phyloP scores from a whole-genome alignment of 495 filamentous ascomycete genomes.

The Arthonia radiata region DNA sequence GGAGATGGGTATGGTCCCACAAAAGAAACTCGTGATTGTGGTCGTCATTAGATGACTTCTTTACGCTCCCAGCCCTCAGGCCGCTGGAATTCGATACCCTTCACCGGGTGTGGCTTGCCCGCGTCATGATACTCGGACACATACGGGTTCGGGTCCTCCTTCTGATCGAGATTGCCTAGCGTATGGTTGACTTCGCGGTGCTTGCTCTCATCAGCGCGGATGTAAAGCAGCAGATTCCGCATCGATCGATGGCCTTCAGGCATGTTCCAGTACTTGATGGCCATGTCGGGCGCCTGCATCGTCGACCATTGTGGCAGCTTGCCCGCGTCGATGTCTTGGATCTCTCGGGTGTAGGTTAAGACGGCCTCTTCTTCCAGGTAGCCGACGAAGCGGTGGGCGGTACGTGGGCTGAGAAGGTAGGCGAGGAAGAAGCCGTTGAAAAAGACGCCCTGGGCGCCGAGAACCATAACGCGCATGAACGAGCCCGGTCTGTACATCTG shows the following conservation, averaged over 20 bases:
- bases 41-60: conserved; percentile 62
- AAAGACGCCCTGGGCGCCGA: conserved; percentile 69
- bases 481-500: conserved; percentile 70
- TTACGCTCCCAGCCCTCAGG: conserved; percentile 57
- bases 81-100: conserved; percentile 42
- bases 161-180: conserved; percentile 48
- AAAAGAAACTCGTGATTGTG: too few relatives aligned
- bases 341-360: conserved; percentile 73
- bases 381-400: conserved; percentile 86
- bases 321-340: conserved; percentile 64
- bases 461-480: conserved; percentile 74
- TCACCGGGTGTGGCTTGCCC: conserved; percentile 36
- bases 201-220: conserved; percentile 88
- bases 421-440: conserved; percentile 83
- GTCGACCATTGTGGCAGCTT: conserved; percentile 60
- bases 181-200: conserved; percentile 97
- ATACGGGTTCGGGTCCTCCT: conserved; percentile 75
- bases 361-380: conserved; percentile 96
- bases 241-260: conserved; percentile 62
- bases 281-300: conserved; percentile 65
- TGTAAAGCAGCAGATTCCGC: conserved; percentile 64
- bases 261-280: conserved; percentile 79
- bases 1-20: too few relatives aligned
- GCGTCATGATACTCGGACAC: conserved; percentile 45
- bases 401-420: conserved; percentile 72